Percentiles rank a stretch among this genome's conserved stretches.
Conservation (phyloP, 2,329 filamentous ascomycete genomes). For the Amauroascus niger region DNA sequence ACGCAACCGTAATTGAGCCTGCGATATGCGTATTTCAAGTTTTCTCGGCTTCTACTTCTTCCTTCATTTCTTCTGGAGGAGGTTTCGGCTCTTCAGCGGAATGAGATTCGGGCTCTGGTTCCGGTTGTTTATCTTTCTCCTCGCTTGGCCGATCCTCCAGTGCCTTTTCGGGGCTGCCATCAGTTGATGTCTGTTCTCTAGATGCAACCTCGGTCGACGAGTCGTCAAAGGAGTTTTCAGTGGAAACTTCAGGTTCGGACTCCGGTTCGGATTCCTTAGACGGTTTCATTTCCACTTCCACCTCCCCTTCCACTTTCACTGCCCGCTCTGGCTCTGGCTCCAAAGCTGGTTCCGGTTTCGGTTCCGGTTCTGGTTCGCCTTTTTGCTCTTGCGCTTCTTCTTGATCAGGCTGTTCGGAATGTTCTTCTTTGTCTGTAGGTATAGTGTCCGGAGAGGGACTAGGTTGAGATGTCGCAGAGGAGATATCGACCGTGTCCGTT, state of each 20-base stretch:
- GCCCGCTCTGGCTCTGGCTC: neutral
- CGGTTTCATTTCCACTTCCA: neutral
- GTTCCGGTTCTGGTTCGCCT: neutral
- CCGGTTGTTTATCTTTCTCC: neutral
- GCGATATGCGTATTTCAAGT: neutral
- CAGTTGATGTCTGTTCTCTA: neutral
- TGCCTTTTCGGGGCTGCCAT: neutral
- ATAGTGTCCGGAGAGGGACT: neutral
- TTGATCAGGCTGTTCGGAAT: conserved; percentile 19
- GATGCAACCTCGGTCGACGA: neutral
- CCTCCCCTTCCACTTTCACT: neutral
- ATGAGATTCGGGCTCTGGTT: neutral
- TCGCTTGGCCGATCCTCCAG: neutral
- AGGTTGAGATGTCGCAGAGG: neutral
- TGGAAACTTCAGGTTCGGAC: neutral
- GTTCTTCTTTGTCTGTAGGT: conserved; percentile 19
- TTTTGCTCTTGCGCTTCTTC: neutral
- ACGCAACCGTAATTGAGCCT: neutral
- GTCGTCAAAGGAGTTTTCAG: neutral
- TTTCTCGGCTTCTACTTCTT: conserved; percentile 1
- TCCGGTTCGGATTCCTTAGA: neutral
- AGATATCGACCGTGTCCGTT: neutral
- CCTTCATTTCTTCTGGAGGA: neutral
- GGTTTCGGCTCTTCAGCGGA: neutral
- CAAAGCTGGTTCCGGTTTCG: neutral